Conservation (phyloP, 2,329 filamentous ascomycete species). For the Mycocentrospora acerina region DNA sequence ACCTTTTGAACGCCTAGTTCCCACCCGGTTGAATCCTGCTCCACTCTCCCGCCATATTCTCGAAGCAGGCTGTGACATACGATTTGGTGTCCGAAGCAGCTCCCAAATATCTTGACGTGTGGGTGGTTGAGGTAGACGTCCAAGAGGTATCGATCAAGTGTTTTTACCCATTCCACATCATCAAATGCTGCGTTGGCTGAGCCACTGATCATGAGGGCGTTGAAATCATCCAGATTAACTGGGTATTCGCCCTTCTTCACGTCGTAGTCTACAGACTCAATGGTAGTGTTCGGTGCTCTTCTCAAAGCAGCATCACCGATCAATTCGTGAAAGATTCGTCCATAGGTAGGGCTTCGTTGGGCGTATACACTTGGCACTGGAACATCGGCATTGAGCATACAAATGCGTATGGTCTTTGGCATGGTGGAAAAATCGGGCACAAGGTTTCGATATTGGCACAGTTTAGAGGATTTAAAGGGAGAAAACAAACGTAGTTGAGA, state of each 20-base stretch:
- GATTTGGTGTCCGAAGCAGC: constrained; percentile 49
- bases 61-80: constrained; percentile 43
- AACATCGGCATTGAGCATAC: constrained; percentile 35
- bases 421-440: too few relatives aligned
- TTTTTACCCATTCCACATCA: constrained; percentile 26
- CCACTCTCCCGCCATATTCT: constrained; percentile 26
- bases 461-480: too few relatives aligned
- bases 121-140: constrained; percentile 32
- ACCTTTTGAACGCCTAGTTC: constrained; percentile 32
- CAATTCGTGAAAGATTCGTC: constrained; percentile 31
- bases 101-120: constrained; percentile 45
- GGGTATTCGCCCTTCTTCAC: constrained; percentile 42
- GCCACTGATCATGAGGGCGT: constrained; percentile 46
- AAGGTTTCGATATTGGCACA: too few relatives aligned
- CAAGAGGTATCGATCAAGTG: constrained; percentile 31
- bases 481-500: too few relatives aligned
- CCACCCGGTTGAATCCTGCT: constrained; percentile 28
- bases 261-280: constrained; percentile 41
- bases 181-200: constrained; percentile 38
- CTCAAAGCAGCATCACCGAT: constrained; percentile 19
- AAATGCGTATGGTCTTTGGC: constrained; percentile 12
- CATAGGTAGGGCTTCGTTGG: constrained; percentile 25
- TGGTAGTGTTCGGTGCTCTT: constrained; percentile 3
- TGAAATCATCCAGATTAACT: constrained; percentile 23
- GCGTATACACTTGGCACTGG: constrained; percentile 26